Evolutionary conservation across 805 yeast species (phyloP), one percentile per base, ranked within the genome.

Genomic region (Henningerozyma blattae): DNA sequence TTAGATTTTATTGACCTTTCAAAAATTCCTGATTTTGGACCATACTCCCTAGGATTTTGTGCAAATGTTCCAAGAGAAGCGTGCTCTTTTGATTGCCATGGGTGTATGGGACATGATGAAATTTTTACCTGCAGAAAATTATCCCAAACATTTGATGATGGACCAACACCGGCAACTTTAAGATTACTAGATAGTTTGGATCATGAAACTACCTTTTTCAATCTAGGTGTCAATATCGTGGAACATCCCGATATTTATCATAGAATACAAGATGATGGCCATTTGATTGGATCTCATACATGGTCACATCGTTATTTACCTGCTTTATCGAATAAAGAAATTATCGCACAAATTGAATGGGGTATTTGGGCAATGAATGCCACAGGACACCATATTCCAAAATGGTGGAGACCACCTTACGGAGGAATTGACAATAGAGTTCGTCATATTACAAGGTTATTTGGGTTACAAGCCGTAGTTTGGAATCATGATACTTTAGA

Each of bases 291-390:
- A 2, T 70, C 85, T 0, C 98, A 89, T 54, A 84, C 96, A 0
- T 89, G 95, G 95, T 75, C 86, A 1, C 97, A 89, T 60, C 75
- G 76, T 37, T 83, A 78, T 46, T 67, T 89, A 39, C 95, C 96
- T 2, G 57, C 75, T 1, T 63, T 87, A 36, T 56, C 75, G 17
- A 86, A 86, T 51, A 89, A 85, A 56, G 72, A 83, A 40, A 74
- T 89, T 15, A 75, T 81, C 36, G 94, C 96, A 0, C 94, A 89
- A 53, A 59, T 89, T 26, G 78, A 87, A 56, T 89, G 98, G 98
- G 77, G 93, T 2, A 75, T 85, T 22, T 89, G 96, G 96, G 95
- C 96, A 4, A 83, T 87, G 86, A 87, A 89, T 60, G 95, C 95
- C 1, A 86, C 96, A 0, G 82, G 84, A 0, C 65, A 76, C 18